A percentile compares a stretch with the other conserved stretches of the same genome.
phyloP scores from a whole-genome alignment of 192 early-diverging fungal genomes.

The Funneliformis geosporum region DNA sequence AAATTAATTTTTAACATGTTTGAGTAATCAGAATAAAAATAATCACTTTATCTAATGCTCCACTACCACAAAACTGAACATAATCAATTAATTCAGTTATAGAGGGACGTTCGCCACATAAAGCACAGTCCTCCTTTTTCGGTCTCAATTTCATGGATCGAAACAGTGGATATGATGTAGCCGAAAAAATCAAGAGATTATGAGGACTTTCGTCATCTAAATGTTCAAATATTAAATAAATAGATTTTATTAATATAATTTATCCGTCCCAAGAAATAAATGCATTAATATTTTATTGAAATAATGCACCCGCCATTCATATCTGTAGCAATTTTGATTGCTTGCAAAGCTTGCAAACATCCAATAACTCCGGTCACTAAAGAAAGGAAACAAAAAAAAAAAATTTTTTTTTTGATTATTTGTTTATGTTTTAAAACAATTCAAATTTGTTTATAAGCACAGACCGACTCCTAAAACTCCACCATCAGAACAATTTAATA shows the following conservation, averaged over 20 bases:
- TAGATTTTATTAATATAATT: background rate
- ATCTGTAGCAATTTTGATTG: conserved; percentile 81
- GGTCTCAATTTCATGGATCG: conserved; percentile 78
- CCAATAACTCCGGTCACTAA: conserved; percentile 93
- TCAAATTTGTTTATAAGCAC: background rate
- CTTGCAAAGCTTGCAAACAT: conserved; percentile 88
- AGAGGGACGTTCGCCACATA: conserved; percentile 86
- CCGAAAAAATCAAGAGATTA: conserved; percentile 82
- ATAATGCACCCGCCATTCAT: conserved; percentile 17
- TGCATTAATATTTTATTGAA: conserved; percentile 43
- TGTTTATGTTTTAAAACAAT: background rate
- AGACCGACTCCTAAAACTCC: conserved; percentile 89
- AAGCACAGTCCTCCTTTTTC: conserved; percentile 68
- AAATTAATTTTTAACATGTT: background rate
- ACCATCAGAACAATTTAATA: conserved; percentile 87
- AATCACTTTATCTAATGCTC: conserved; percentile 72
- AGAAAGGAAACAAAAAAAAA: background rate
- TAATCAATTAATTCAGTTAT: conserved; percentile 88
- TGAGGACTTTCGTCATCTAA: conserved; percentile 49
- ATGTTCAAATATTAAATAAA: background rate
- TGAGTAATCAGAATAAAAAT: conserved; percentile 30
- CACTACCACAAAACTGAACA: conserved; percentile 84
- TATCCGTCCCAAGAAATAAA: too few species aligned
- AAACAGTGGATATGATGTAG: conserved; percentile 65
- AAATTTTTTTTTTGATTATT: too few species aligned